A percentile compares a stretch with the other conserved stretches of the same genome.
Conservation (phyloP, 805 yeast species). For the Lachancea quebecensis region DNA sequence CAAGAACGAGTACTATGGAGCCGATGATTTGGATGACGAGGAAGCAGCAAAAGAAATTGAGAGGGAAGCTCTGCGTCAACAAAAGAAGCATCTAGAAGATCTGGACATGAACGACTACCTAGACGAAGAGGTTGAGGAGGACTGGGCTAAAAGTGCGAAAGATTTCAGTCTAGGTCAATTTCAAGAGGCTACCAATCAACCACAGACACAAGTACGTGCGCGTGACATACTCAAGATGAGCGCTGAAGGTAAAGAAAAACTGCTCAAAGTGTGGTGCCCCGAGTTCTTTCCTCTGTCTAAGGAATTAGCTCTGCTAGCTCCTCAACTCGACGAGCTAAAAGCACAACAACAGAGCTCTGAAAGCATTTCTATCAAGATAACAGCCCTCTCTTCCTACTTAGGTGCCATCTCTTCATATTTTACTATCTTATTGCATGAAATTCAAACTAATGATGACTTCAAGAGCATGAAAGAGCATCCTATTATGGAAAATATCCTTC, state of each 20-base stretch:
- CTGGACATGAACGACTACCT: slow-evolving; percentile 67
- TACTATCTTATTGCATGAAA: slow-evolving; percentile 57
- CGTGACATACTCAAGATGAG: slow-evolving; percentile 46
- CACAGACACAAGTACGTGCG: slow-evolving; percentile 9
- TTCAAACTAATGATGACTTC: slow-evolving; percentile 48
- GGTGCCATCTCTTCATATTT: slow-evolving; percentile 76
- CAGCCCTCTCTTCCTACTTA: slow-evolving; percentile 72
- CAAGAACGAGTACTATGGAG: slow-evolving; percentile 45
- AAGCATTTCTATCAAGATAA: slow-evolving; percentile 43
- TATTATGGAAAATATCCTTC: slow-evolving; percentile 79
- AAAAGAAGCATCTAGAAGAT: slow-evolving; percentile 70
- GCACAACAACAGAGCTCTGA: slow-evolving; percentile 27
- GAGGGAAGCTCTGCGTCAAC: slow-evolving; percentile 81
- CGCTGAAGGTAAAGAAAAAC: slow-evolving; percentile 43
- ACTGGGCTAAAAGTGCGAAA: slow-evolving; percentile 62
- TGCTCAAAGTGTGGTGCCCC: slow-evolving; percentile 63
- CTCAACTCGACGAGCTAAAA: slow-evolving; percentile 36
- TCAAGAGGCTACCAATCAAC: slow-evolving; percentile 18
- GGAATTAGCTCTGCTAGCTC: slow-evolving; percentile 45
- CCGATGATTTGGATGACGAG: slow-evolving; percentile 49
- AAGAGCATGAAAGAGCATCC: slow-evolving; percentile 75
- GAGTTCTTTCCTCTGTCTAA: slow-evolving; percentile 72
- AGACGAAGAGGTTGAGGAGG: slow-evolving; percentile 66
- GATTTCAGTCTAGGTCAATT: slow-evolving; percentile 39
- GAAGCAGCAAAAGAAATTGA: slow-evolving; percentile 74